phyloP scores from a whole-genome alignment of 345 rosid species.

The Heritiera littoralis region DNA sequence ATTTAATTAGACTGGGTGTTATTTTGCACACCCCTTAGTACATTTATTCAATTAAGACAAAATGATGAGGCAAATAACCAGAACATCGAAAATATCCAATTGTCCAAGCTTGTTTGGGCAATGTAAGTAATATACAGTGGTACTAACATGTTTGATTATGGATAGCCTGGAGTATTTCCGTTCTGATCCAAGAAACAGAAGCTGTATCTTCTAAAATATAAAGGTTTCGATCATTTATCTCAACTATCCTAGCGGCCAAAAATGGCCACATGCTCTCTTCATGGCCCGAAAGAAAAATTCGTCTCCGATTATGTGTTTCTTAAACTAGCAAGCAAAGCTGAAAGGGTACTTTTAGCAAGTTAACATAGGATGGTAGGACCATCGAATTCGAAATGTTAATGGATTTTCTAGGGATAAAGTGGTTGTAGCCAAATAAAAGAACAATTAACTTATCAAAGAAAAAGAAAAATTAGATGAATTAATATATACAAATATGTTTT shows the following conservation, averaged over 20 bases:
- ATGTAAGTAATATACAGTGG: background rate
- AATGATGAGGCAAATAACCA: background rate
- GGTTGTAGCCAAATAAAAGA: background rate
- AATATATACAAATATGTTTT: too few species aligned
- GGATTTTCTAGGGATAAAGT: background rate
- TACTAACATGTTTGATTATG: conserved; percentile 16
- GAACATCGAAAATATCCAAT: background rate
- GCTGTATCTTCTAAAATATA: background rate
- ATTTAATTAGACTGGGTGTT: too few species aligned
- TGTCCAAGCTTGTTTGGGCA: conserved; percentile 16
- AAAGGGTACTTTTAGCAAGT: background rate
- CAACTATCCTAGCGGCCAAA: background rate
- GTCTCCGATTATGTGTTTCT: background rate
- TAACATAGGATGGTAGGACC: background rate
- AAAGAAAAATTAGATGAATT: background rate
- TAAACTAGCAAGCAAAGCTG: background rate
- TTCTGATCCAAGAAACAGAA: conserved; percentile 23
- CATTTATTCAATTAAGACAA: too few species aligned
- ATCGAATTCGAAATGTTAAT: background rate
- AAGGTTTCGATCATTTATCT: conserved; percentile 15
- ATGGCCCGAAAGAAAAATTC: background rate
- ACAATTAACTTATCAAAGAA: background rate
- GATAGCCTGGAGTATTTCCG: conserved; percentile 13
- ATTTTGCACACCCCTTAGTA: too few species aligned
- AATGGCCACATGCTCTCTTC: background rate